Evolutionary conservation across 768 basidiomycete species (phyloP).

Genomic region (Bullera alba): DNA sequence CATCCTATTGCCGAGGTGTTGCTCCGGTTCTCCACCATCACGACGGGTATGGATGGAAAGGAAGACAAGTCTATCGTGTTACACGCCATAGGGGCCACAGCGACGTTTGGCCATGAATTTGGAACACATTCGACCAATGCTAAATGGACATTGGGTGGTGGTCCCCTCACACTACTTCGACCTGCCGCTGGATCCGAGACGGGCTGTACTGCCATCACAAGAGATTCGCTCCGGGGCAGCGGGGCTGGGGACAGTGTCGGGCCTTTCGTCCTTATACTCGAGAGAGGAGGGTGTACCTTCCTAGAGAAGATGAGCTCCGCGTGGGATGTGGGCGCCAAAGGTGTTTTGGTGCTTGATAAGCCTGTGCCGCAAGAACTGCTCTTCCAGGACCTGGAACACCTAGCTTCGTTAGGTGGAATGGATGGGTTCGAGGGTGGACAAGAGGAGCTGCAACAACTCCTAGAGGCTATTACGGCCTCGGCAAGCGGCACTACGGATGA

Average conservation of each 20-base stretch:
- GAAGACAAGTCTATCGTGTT: constrained; percentile 51
- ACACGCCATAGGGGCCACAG: constrained; percentile 55
- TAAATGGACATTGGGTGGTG: constrained; percentile 10
- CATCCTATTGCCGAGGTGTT: constrained; percentile 56
- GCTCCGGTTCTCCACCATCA: constrained; percentile 51
- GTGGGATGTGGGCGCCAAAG: constrained; percentile 62
- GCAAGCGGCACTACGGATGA: no score
- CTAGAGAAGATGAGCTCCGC: constrained; percentile 71
- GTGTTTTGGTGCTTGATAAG: constrained; percentile 61
- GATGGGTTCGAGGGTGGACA: not conserved
- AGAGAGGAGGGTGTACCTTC: constrained; percentile 81
- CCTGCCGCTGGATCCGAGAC: constrained; percentile 1
- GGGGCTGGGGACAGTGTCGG: no score
- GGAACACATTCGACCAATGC: not conserved
- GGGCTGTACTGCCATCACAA: constrained; percentile 9
- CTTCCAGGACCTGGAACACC: not conserved
- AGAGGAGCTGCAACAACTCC: not conserved
- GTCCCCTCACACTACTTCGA: not conserved
- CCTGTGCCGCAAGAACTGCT: constrained; percentile 4
- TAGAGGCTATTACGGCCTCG: no score
- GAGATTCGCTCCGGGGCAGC: not conserved
- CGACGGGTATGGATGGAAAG: constrained; percentile 27
- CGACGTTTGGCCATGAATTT: constrained; percentile 63
- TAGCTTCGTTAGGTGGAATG: no score
- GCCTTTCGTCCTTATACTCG: constrained; percentile 52